Percentiles rank a stretch among this genome's conserved stretches.
These are phyloP conservation scores for Lagerstroemia fauriei DNA, from an alignment of 441 rosid species.

Conservation along the genomic window DNA sequence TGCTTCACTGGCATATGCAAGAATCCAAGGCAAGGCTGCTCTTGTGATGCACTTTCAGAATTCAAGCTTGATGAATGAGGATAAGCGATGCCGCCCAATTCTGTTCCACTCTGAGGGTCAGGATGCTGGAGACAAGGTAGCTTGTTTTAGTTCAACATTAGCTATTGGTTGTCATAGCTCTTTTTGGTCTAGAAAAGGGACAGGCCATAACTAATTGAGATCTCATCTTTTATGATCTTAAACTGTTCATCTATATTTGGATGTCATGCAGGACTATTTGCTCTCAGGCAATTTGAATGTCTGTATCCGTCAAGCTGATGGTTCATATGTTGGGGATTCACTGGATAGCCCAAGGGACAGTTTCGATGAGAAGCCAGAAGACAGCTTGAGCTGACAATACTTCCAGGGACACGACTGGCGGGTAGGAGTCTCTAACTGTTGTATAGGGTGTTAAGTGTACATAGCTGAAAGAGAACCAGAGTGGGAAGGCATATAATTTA, in stretches of 20 bases:
- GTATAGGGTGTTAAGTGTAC: constrained; percentile 51
- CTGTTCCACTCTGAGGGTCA: constrained; percentile 64
- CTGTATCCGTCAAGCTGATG: constrained; percentile 67
- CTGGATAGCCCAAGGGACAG: constrained; percentile 54
- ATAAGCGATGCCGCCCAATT: constrained; percentile 65
- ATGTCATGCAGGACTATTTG: constrained; percentile 57
- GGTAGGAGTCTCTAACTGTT: constrained; percentile 46
- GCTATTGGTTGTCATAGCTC: not conserved
- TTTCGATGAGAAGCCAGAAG: constrained; percentile 43
- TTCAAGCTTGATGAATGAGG: constrained; percentile 72
- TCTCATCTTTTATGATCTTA: not conserved
- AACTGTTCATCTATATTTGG: constrained; percentile 8
- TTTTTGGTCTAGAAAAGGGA: not conserved
- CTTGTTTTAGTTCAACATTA: not conserved
- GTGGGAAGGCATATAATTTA: constrained; percentile 27
- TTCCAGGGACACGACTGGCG: constrained; percentile 29
- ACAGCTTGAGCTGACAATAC: constrained; percentile 32
- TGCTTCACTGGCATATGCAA: constrained; percentile 76
- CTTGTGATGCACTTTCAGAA: constrained; percentile 75
- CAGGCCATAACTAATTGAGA: not conserved
- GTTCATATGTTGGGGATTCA: constrained; percentile 67
- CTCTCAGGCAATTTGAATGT: constrained; percentile 68
- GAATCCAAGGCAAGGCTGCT: constrained; percentile 80
- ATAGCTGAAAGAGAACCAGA: constrained; percentile 43
- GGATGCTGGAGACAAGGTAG: constrained; percentile 57